Conservation (phyloP, 805 yeast species). For the Nakazawaea holstii region DNA sequence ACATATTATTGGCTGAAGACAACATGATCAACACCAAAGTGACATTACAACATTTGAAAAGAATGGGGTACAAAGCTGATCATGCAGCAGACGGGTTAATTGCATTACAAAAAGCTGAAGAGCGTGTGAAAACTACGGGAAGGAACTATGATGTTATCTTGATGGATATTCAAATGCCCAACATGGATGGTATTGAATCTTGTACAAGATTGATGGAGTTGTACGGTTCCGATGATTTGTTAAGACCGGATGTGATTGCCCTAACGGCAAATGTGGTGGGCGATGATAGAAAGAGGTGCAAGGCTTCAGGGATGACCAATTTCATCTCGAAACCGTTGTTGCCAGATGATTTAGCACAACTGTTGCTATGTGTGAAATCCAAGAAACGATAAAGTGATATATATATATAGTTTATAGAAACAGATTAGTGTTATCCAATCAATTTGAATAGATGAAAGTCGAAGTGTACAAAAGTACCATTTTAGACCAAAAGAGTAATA, state of each 20-base stretch:
- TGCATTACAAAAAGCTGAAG: conserved; percentile 29
- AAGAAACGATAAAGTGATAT: neutral
- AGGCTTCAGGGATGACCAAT: conserved; percentile 46
- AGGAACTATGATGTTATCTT: conserved; percentile 44
- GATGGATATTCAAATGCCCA: conserved; percentile 54
- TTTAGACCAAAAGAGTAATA: too few relatives aligned
- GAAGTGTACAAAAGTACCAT: too few relatives aligned
- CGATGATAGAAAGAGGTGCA: conserved; percentile 43
- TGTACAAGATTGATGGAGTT: conserved; percentile 31
- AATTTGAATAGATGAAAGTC: too few relatives aligned
- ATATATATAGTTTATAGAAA: too few relatives aligned
- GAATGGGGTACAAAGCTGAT: conserved; percentile 45
- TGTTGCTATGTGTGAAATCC: conserved; percentile 19
- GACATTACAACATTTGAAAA: conserved; percentile 41
- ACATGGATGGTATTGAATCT: conserved; percentile 52
- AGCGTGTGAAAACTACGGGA: conserved; percentile 22
- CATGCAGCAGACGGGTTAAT: conserved; percentile 48
- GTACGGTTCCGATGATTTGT: conserved; percentile 20
- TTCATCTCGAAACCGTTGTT: conserved; percentile 49
- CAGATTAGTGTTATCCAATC: too few relatives aligned
- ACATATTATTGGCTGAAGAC: conserved; percentile 51
- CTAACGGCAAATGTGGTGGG: conserved; percentile 50
- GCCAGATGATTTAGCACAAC: conserved; percentile 37
- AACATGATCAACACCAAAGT: conserved; percentile 44
- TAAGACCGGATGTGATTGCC: conserved; percentile 37